Percentiles rank a stretch among this genome's conserved stretches.
Conservation (phyloP, 371 early-diverging fungal species). For the Rhizopus arrhizus region DNA sequence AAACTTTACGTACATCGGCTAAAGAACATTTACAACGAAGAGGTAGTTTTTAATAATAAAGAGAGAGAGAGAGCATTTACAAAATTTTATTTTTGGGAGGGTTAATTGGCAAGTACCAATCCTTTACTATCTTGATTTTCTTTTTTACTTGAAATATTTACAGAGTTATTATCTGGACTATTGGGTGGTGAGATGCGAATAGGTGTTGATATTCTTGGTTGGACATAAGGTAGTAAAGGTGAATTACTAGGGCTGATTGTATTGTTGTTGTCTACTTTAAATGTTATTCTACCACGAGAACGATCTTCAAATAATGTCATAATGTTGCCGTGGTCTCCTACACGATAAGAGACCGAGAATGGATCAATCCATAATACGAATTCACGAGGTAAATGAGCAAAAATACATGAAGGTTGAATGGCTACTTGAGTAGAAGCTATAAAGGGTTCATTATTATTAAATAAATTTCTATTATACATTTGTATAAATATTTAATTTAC, state of each 20-base stretch:
- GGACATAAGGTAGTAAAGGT: conserved; percentile 33
- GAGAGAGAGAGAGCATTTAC: background rate
- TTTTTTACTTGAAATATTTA: conserved; percentile 9
- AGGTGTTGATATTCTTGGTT: conserved; percentile 44
- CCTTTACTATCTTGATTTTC: conserved; percentile 19
- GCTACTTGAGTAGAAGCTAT: conserved; percentile 35
- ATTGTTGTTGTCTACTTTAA: conserved; percentile 35
- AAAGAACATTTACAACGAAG: conserved; percentile 40
- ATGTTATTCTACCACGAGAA: conserved; percentile 57
- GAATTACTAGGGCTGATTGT: conserved; percentile 21
- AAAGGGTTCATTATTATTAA: background rate
- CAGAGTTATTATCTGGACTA: conserved; percentile 31
- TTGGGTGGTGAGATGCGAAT: conserved; percentile 53
- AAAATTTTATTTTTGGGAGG: background rate
- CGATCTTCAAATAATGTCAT: conserved; percentile 75
- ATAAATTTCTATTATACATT: background rate
- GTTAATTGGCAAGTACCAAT: conserved; percentile 20
- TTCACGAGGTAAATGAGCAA: conserved; percentile 67
- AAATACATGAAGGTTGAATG: conserved; percentile 29
- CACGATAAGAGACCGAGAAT: conserved; percentile 72
- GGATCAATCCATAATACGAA: conserved; percentile 86
- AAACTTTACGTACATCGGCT: conserved; percentile 33
- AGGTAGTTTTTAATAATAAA: conserved; percentile 32
- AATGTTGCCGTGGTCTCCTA: conserved; percentile 77
- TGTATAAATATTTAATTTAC: conserved; percentile 26